Conservation (phyloP, 805 yeast genomes). For the Clavispora carvajalis region DNA sequence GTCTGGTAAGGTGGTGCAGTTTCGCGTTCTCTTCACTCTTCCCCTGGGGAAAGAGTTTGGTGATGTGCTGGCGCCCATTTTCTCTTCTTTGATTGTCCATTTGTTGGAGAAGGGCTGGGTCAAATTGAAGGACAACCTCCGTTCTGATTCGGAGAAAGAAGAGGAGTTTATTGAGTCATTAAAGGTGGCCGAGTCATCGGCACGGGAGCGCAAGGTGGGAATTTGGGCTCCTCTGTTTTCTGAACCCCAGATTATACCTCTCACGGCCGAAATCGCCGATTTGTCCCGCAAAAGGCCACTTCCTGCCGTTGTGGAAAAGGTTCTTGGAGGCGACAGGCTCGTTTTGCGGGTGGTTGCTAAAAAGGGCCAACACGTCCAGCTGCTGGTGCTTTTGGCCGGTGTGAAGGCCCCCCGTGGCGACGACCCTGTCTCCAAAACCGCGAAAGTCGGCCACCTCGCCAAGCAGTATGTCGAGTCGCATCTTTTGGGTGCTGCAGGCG, state of each 20-base stretch:
- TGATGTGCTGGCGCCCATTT: constrained; percentile 60
- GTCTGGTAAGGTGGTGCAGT: constrained; percentile 61
- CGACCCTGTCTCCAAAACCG: constrained; percentile 30
- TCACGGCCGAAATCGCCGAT: constrained; percentile 29
- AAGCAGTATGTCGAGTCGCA: constrained; percentile 58
- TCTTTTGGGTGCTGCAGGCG: constrained; percentile 49
- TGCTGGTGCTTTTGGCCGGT: constrained; percentile 69
- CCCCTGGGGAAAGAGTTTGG: constrained; percentile 64
- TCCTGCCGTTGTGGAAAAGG: constrained; percentile 66
- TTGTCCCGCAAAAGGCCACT: constrained; percentile 39
- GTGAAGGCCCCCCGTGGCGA: constrained; percentile 67
- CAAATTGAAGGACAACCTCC: constrained; percentile 52
- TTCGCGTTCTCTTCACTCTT: constrained; percentile 50
- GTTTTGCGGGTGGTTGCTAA: constrained; percentile 50
- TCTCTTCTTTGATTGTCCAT: constrained; percentile 53
- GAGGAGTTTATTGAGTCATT: constrained; percentile 35
- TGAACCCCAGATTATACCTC: constrained; percentile 17
- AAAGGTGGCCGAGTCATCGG: constrained; percentile 42
- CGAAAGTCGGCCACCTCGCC: constrained; percentile 54
- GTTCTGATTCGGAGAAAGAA: constrained; percentile 32
- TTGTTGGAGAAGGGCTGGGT: constrained; percentile 56
- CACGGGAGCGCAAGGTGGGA: constrained; percentile 48
- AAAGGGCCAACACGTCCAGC: constrained; percentile 47
- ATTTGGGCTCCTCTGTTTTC: constrained; percentile 40
- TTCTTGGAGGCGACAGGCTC: constrained; percentile 74